Base-by-base conservation (phyloP, 1,284 basidiomycete species). In the Naganishia sp. region DNA sequence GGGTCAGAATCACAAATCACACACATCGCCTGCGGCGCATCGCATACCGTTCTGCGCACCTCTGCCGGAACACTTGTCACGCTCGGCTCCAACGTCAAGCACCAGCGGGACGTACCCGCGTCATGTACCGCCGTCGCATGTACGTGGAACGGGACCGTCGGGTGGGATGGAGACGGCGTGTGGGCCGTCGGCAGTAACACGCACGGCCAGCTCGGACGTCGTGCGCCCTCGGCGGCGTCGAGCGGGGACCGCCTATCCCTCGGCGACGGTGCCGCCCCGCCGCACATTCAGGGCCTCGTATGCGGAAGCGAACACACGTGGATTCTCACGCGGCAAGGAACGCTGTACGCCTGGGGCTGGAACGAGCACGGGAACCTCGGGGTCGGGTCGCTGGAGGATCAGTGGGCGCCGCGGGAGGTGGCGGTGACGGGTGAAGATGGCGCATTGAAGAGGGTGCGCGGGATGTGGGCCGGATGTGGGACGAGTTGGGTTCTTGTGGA, bases 301-400 rank as follows among this genome's bases (percentile, higher is more conserved):
- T 89, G 88, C 65, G 92, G 92, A 6, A 90, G 89, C 71, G 92
- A 95, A 75, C 92, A 95, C 76, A 83, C 90, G 3, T 78, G 94
- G 2, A 79, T 82, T 7, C 28, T 68, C 39, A 54, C 42, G 4
- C 31, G 28, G 28, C 63, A 62, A n/a, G 63, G 45, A 11, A 52
- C 85, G 68, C 84, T 93, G 0, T 89, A 85, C 84, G 88, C 85
- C 0, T 94, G 92, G 88, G 93, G 93, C 0, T 95, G 93, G 93
- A 96, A 95, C 76, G 93, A 96, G 77, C 93, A 95, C 75, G 93
- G 93, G 13, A 96, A 94, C 77, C 82, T 95, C 17, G 92, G 89
- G 0, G 73, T 85, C 31, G 88, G 87, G 0, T 81, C 83, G 58
- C 84, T 90, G 70, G 77, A 83, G 11, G 74, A 80, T 45, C 47